Evolutionary conservation across 2,329 filamentous ascomycete genomes (phyloP).

Genomic region (Lasiodiplodia theobromae): DNA sequence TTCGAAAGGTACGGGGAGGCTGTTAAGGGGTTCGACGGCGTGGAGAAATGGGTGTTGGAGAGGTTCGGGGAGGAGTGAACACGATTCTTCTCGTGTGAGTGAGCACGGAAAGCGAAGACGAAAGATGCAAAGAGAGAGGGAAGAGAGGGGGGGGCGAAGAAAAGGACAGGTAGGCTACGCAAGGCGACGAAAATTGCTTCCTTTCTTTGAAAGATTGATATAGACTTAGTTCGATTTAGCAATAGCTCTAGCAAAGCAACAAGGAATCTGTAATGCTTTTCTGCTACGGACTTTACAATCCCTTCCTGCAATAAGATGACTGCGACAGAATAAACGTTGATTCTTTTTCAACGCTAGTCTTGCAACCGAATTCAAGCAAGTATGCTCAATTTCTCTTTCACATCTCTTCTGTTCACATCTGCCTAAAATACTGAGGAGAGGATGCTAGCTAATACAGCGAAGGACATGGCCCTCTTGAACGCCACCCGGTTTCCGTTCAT

Average conservation of each 20-base stretch:
- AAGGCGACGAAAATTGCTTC: background rate
- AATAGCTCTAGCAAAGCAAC: background rate
- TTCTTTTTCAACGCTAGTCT: background rate
- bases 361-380: background rate
- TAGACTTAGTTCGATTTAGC: slow-evolving; percentile 2
- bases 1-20: slow-evolving; percentile 82
- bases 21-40: slow-evolving; percentile 75
- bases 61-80: slow-evolving; percentile 32
- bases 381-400: background rate
- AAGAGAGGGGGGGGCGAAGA: background rate
- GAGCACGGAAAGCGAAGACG: background rate
- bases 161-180: too few relatives aligned
- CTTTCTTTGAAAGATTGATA: slow-evolving; percentile 1
- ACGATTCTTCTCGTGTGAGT: too few relatives aligned
- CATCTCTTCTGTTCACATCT: background rate
- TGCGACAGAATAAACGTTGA: too few relatives aligned
- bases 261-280: background rate
- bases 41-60: slow-evolving; percentile 72
- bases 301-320: too few relatives aligned
- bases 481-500: background rate
- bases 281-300: background rate
- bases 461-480: background rate
- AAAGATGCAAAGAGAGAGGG: too few relatives aligned
- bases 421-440: background rate
- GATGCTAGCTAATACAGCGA: too few relatives aligned